Percentiles rank a stretch among this genome's conserved stretches.
These are phyloP conservation scores for Penicillium sp. DNA, from an alignment of 2,329 filamentous ascomycete species.

Conservation along the genomic window DNA sequence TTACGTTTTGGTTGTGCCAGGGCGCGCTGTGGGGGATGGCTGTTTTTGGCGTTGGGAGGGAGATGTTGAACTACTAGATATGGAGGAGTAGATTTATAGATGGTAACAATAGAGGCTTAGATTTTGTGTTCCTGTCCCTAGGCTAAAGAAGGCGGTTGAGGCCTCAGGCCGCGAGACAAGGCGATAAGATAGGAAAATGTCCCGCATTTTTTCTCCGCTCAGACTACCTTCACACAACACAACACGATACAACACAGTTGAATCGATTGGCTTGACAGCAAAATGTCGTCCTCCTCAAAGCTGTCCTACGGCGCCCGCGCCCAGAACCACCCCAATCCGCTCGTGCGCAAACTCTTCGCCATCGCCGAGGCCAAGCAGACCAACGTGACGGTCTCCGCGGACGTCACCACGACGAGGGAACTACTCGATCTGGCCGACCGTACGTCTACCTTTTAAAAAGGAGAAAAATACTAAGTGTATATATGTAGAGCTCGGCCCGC, in stretches of 20 bases:
- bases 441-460: conserved; percentile 29
- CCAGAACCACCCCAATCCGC: conserved; percentile 39
- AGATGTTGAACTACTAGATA: conserved; percentile 24
- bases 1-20: conserved; percentile 38
- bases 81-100: too few species aligned
- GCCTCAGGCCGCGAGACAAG: too few species aligned
- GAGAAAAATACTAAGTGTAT: too few species aligned
- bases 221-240: neutral
- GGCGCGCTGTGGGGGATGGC: conserved; percentile 37
- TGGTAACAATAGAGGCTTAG: too few species aligned
- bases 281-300: conserved; percentile 44
- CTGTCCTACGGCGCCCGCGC: conserved; percentile 38
- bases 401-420: conserved; percentile 45
- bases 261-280: neutral
- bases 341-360: conserved; percentile 42
- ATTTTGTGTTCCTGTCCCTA: too few species aligned
- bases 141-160: too few species aligned
- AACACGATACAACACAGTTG: neutral
- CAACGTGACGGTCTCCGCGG: conserved; percentile 48
- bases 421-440: conserved; percentile 46
- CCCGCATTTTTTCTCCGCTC: neutral
- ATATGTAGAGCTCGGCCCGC: conserved; percentile 43
- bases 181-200: neutral
- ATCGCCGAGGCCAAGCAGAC: conserved; percentile 46
- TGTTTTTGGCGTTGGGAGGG: conserved; percentile 32